A percentile compares a stretch with the other conserved stretches of the same genome.
phyloP scores from a whole-genome alignment of 2,329 filamentous ascomycete genomes.

The Fusarium multiceps region DNA sequence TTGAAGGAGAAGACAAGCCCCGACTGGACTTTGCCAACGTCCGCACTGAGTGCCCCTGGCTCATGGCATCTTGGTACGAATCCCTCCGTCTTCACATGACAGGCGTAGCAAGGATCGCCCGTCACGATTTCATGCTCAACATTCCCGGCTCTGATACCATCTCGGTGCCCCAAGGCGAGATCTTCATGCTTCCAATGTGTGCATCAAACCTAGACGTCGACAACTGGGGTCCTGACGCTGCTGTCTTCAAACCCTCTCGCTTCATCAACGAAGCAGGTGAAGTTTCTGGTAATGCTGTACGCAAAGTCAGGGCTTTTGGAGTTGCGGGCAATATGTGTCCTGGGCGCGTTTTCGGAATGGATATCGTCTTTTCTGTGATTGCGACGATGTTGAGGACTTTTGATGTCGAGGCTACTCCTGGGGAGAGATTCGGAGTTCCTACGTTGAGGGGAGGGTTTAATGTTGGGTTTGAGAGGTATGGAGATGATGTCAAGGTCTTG shows the following conservation, averaged over 20 bases:
- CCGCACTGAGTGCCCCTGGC: slow-evolving; percentile 45
- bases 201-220: slow-evolving; percentile 46
- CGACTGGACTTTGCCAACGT: slow-evolving; percentile 42
- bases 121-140: slow-evolving; percentile 44
- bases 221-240: slow-evolving; percentile 47
- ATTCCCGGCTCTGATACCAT: slow-evolving; percentile 33
- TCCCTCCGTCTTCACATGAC: slow-evolving; percentile 50
- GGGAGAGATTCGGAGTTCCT: slow-evolving; percentile 38
- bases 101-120: slow-evolving; percentile 47
- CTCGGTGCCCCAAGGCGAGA: slow-evolving; percentile 44
- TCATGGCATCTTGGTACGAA: slow-evolving; percentile 49
- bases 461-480: slow-evolving; percentile 49
- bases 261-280: slow-evolving; percentile 44
- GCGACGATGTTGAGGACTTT: slow-evolving; percentile 45
- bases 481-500: slow-evolving; percentile 44
- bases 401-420: slow-evolving; percentile 39
- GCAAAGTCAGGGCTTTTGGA: slow-evolving; percentile 48
- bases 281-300: slow-evolving; percentile 36
- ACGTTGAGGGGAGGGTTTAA: slow-evolving; percentile 44
- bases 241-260: slow-evolving; percentile 43
- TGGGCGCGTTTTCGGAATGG: slow-evolving; percentile 47
- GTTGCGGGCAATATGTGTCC: slow-evolving; percentile 50
- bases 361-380: slow-evolving; percentile 45
- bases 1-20: slow-evolving; percentile 17
- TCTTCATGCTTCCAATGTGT: slow-evolving; percentile 50